phyloP scores from a whole-genome alignment of 2,329 filamentous ascomycete genomes.

The Colletotrichum paranaense region DNA sequence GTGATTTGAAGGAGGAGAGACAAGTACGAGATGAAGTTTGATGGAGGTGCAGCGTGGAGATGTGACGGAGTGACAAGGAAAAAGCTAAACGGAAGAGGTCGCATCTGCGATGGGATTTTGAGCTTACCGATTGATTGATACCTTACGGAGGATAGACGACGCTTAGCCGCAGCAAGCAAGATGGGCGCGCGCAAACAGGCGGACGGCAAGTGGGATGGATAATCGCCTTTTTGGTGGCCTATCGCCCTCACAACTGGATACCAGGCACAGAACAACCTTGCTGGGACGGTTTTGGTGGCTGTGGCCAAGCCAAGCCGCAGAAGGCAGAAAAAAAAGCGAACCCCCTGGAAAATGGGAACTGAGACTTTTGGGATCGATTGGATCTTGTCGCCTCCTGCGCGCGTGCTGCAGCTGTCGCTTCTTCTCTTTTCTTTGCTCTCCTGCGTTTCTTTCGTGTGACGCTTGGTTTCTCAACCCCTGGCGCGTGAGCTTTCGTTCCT shows the following conservation, averaged over 20 bases:
- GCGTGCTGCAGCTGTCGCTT: not conserved
- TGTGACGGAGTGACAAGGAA: not conserved
- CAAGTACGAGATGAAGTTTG: not conserved
- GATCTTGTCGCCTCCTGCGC: constrained; percentile 24
- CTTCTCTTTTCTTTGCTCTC: not conserved
- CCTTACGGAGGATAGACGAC: constrained; percentile 6
- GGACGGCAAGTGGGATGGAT: constrained; percentile 27
- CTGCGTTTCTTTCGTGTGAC: not conserved
- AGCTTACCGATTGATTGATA: constrained; percentile 31
- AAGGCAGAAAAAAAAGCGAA: constrained; percentile 10
- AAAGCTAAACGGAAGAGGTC: not conserved
- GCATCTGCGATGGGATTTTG: constrained; percentile 18
- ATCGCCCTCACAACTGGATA: constrained; percentile 27
- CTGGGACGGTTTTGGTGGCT: constrained; percentile 13
- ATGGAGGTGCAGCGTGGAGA: not conserved
- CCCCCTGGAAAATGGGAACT: constrained; percentile 19
- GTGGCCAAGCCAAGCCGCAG: constrained; percentile 28
- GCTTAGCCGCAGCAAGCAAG: constrained; percentile 25
- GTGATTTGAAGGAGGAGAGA: not conserved
- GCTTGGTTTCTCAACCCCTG: constrained; percentile 12
- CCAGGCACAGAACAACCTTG: constrained; percentile 33
- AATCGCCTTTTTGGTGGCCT: constrained; percentile 27
- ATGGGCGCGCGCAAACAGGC: constrained; percentile 15
- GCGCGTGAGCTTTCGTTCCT: constrained; percentile 7
- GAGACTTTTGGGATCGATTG: constrained; percentile 27